phyloP scores from a whole-genome alignment of 202 grass and related monocot genomes.

The Zoysia matrella region DNA sequence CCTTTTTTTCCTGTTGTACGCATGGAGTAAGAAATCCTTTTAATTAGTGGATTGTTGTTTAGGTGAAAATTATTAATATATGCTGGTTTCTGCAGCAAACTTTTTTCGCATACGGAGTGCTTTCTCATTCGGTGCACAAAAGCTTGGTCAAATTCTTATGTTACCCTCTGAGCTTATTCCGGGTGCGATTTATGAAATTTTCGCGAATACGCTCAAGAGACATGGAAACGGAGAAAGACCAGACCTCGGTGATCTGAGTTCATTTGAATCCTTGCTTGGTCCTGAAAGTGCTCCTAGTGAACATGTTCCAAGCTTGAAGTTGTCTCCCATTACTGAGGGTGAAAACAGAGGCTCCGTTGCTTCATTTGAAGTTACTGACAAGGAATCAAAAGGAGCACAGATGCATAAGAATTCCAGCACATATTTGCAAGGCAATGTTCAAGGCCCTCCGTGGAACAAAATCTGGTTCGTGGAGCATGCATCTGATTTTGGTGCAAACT shows the following conservation, averaged over 20 bases:
- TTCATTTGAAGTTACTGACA: conserved; percentile 15
- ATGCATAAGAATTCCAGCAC: conserved; percentile 29
- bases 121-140: conserved; percentile 70
- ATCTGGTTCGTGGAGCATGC: conserved; percentile 7
- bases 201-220: conserved; percentile 59
- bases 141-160: conserved; percentile 74
- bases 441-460: conserved; percentile 45
- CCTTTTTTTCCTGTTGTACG: not conserved
- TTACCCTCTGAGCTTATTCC: conserved; percentile 49
- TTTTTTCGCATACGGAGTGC: conserved; percentile 70
- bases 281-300: conserved; percentile 18
- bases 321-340: conserved; percentile 17
- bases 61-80: not conserved
- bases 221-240: conserved; percentile 61
- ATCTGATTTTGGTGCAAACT: not conserved
- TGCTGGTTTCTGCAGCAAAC: conserved; percentile 56
- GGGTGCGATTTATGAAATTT: conserved; percentile 55
- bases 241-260: conserved; percentile 33
- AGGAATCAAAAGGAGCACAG: conserved; percentile 17
- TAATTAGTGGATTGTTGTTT: not conserved
- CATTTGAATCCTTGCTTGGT: conserved; percentile 19
- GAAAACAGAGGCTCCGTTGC: conserved; percentile 23
- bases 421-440: conserved; percentile 20
- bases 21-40: conserved; percentile 18
- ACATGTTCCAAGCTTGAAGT: conserved; percentile 21